A percentile compares a stretch with the other conserved stretches of the same genome.
These are phyloP conservation scores for Hymenoscyphus albidus DNA, from an alignment of 2,329 filamentous ascomycete species.

Conservation along the genomic window DNA sequence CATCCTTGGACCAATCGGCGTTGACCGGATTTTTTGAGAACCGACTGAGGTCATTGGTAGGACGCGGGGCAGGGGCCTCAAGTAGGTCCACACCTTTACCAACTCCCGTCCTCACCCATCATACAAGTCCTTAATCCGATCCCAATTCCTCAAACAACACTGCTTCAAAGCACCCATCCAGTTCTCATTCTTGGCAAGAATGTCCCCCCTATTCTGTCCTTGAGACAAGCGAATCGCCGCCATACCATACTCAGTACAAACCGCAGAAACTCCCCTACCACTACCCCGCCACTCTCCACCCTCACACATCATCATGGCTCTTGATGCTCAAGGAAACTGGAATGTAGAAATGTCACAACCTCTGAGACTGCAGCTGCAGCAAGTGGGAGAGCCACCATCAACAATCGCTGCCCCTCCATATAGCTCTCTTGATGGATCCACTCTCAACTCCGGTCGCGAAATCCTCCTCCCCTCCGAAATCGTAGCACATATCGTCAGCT, in stretches of 20 bases:
- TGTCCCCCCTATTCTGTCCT: background rate
- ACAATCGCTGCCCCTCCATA: background rate
- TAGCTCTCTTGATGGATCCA: background rate
- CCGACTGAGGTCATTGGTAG: too few relatives aligned
- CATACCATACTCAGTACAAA: background rate
- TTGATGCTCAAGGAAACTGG: slow-evolving; percentile 34
- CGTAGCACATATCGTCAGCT: slow-evolving; percentile 31
- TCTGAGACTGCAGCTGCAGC: slow-evolving; percentile 14
- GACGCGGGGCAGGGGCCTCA: too few relatives aligned
- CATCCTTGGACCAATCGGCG: too few relatives aligned
- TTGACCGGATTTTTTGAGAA: too few relatives aligned
- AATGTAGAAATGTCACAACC: slow-evolving; percentile 32
- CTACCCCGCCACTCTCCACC: background rate
- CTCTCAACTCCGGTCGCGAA: slow-evolving; percentile 18
- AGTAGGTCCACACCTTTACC: too few relatives aligned
- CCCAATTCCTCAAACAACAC: too few relatives aligned
- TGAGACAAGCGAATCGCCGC: background rate
- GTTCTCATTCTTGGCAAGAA: background rate
- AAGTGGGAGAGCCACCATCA: background rate
- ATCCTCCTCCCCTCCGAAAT: slow-evolving; percentile 33
- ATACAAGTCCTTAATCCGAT: too few relatives aligned
- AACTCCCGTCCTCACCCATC: too few relatives aligned
- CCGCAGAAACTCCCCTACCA: background rate
- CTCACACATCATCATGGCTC: slow-evolving; percentile 21
- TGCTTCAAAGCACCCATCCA: too few relatives aligned